These are phyloP conservation scores for Phycomyces blakesleeanus DNA, from an alignment of 192 early-diverging fungal genomes.

Conservation along the genomic window DNA sequence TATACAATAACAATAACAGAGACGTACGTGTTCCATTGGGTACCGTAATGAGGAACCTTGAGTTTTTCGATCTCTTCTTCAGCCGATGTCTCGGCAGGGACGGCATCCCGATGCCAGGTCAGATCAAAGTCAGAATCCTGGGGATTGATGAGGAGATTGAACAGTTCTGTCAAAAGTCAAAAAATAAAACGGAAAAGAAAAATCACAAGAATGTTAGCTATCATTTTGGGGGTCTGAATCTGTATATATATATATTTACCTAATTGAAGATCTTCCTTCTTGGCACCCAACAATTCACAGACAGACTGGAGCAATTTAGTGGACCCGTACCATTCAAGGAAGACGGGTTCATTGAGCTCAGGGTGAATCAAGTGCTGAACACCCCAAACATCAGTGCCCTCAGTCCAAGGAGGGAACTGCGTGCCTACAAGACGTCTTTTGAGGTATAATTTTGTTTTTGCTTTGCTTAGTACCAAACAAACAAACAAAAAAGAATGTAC, in stretches of 20 bases:
- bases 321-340: constrained; percentile 46
- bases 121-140: constrained; percentile 41
- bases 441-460: neutral
- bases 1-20: no score
- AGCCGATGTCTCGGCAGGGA: constrained; percentile 31
- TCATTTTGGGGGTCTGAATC: no score
- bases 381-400: constrained; percentile 46
- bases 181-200: neutral
- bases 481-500: neutral
- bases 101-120: constrained; percentile 45
- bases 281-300: constrained; percentile 35
- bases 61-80: constrained; percentile 36
- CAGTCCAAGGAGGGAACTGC: constrained; percentile 46
- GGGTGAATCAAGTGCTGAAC: constrained; percentile 48
- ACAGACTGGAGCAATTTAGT: constrained; percentile 35
- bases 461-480: neutral
- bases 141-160: constrained; percentile 46
- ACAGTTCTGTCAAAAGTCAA: constrained; percentile 33
- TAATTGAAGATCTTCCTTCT: constrained; percentile 36
- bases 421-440: constrained; percentile 41
- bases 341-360: constrained; percentile 40
- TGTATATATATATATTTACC: constrained; percentile 19
- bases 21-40: constrained; percentile 45
- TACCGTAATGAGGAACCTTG: constrained; percentile 41
- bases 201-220: neutral